Evolutionary conservation across 139 green algal species (phyloP), one percentile per base, ranked within the genome.

Genomic region (Micromonas commoda): DNA sequence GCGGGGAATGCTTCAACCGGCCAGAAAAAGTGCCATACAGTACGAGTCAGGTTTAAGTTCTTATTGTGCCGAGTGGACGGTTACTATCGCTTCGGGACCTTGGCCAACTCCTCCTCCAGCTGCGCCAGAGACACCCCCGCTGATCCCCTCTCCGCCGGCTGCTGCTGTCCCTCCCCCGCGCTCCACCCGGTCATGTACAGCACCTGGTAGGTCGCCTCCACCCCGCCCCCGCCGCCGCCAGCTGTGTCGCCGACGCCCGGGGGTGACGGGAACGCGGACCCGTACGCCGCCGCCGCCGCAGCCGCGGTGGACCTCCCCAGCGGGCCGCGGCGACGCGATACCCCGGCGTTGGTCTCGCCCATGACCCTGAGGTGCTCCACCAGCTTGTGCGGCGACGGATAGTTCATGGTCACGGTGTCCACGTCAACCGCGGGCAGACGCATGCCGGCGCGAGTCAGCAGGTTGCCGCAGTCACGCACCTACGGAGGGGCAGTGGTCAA

Each of bases 131-230:
- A 90, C 0, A 89, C 78, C 1, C 86, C 94, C 16, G 87, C 90
- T 0, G 86, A 90, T 23, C 91, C 91, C 2, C 91, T 71, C 66
- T 82, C 73, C 1, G 85, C 77, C 1, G 91, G 61, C 57, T 85
- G 81, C 37, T 87, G 88, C 80, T 93, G 89, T 26, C 28, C 76
- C 3, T 80, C 65, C 32, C 87, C 60, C 28, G 91, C 90, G 0
- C 89, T 78, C 91, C 91, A 96, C 21, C 91, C 91, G 23, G 91
- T 95, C 85, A 96, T 89, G 80, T 91, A 96, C 3, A 96, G 91
- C 2, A 94, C 88, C 85, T 96, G 81, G 53, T 77, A 90, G 33
- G 86, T 90, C 53, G 69, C 86, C 13, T 83, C 80, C 0, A 93
- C 71, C 6, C 78, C 72, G 54, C 75, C 80, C 3, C 81, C 82